Percentiles rank a stretch among this genome's conserved stretches.
phyloP scores from a whole-genome alignment of 2,329 filamentous ascomycete genomes.

The Exophiala mesophila region DNA sequence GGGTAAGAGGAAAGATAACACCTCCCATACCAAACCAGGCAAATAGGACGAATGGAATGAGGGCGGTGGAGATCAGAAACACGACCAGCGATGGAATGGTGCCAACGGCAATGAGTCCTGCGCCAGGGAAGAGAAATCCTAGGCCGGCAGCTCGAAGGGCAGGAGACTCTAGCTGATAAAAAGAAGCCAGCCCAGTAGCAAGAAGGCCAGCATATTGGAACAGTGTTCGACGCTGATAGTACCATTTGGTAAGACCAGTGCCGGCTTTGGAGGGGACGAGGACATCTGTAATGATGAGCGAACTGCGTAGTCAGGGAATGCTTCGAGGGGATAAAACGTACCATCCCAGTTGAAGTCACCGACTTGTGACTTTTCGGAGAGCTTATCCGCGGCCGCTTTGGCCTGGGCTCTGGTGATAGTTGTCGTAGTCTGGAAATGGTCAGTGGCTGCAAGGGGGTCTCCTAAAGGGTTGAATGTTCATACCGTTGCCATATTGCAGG shows the following conservation, averaged over 20 bases:
- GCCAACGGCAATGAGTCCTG: constrained; percentile 16
- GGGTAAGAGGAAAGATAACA: constrained; percentile 14
- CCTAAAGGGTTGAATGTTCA: too few relatives aligned
- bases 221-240: constrained; percentile 18
- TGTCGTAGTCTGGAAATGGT: too few relatives aligned
- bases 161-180: constrained; percentile 16
- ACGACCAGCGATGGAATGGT: constrained; percentile 12
- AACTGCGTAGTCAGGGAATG: neutral
- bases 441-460: too few relatives aligned
- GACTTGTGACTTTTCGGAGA: constrained; percentile 11
- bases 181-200: constrained; percentile 11
- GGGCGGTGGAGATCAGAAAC: constrained; percentile 11
- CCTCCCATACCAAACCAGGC: constrained; percentile 21
- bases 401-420: neutral
- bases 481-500: too few relatives aligned
- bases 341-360: constrained; percentile 16
- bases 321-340: neutral
- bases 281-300: constrained; percentile 14
- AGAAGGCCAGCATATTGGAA: constrained; percentile 15
- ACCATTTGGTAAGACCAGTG: constrained; percentile 15
- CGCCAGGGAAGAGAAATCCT: constrained; percentile 16
- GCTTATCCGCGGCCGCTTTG: neutral
- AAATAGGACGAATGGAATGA: constrained; percentile 18
- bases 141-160: constrained; percentile 11
- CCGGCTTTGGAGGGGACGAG: constrained; percentile 17